Evolutionary conservation across 139 green algal species (phyloP).

Genomic region (Coccomyxa sp.): DNA sequence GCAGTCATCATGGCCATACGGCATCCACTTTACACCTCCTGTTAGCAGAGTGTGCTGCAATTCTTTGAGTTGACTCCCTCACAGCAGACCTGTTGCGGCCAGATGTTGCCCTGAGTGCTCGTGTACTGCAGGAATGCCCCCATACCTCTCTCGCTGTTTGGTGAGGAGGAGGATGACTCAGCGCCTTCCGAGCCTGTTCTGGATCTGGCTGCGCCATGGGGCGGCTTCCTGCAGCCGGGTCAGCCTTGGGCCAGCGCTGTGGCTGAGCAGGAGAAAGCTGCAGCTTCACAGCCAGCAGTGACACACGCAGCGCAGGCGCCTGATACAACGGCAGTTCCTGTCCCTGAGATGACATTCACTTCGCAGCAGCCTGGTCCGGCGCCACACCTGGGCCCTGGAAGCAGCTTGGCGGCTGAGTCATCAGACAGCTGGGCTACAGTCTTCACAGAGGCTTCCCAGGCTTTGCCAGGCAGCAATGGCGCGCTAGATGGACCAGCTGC

Average conservation of each 20-base stretch:
- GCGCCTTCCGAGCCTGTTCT: not conserved
- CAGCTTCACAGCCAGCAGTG: too few species aligned
- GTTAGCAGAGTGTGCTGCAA: not conserved
- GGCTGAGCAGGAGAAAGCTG: not conserved
- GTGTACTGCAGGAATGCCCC: slow-evolving; percentile 7
- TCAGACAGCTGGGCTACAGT: too few species aligned
- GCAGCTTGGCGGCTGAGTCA: not conserved
- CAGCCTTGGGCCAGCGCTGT: not conserved
- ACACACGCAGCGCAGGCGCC: not conserved
- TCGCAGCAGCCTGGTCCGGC: not conserved
- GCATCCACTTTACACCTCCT: not conserved
- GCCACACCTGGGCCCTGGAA: not conserved
- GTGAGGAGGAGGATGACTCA: slow-evolving; percentile 3
- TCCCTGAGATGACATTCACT: not conserved
- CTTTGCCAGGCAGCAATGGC: too few species aligned
- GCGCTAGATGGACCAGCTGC: too few species aligned
- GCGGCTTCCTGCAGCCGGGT: not conserved
- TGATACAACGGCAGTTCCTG: not conserved
- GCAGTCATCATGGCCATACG: not conserved
- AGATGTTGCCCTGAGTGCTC: not conserved
- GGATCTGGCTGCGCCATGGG: not conserved
- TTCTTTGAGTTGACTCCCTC: not conserved
- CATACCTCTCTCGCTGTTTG: slow-evolving; percentile 11
- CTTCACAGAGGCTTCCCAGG: too few species aligned
- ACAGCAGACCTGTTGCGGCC: not conserved